A percentile compares a stretch with the other conserved stretches of the same genome.
Conservation (phyloP, 371 early-diverging fungal genomes). For the Ordospora pajunii region DNA sequence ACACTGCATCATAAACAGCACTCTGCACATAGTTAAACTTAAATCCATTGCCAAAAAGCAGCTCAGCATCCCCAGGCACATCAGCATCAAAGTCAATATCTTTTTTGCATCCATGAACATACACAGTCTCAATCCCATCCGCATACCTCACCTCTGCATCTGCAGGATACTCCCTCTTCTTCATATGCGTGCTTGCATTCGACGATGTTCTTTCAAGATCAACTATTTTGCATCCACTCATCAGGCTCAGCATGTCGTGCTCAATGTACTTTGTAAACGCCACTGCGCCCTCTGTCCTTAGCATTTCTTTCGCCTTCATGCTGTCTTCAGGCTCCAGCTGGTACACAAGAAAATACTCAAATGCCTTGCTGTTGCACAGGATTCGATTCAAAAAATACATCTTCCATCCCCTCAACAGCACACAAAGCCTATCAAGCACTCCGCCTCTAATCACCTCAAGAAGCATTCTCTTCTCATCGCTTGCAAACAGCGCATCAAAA, state of each 20-base stretch:
- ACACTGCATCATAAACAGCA: not conserved
- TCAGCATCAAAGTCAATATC: not conserved
- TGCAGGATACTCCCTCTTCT: not conserved
- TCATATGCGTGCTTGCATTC: not conserved
- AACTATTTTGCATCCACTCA: not conserved
- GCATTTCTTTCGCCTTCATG: not conserved
- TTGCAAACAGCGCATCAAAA: not conserved
- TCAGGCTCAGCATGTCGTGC: not conserved
- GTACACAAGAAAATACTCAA: not conserved
- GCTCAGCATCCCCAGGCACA: not conserved
- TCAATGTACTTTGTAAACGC: not conserved
- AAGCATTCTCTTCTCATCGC: not conserved
- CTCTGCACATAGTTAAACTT: conserved; percentile 29
- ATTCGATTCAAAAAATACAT: not conserved
- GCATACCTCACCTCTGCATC: not conserved
- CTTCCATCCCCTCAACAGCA: not conserved
- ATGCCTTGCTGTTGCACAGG: not conserved
- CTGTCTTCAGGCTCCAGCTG: not conserved
- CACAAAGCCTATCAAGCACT: not conserved
- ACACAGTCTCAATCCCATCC: not conserved
- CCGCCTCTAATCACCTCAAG: not conserved
- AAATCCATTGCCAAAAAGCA: not conserved
- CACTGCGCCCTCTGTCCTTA: not conserved
- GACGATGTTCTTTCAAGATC: not conserved
- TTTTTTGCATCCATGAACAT: not conserved